These are phyloP conservation scores for Neonothopanus nambi DNA, from an alignment of 1,284 basidiomycete genomes.

Conservation along the genomic window DNA sequence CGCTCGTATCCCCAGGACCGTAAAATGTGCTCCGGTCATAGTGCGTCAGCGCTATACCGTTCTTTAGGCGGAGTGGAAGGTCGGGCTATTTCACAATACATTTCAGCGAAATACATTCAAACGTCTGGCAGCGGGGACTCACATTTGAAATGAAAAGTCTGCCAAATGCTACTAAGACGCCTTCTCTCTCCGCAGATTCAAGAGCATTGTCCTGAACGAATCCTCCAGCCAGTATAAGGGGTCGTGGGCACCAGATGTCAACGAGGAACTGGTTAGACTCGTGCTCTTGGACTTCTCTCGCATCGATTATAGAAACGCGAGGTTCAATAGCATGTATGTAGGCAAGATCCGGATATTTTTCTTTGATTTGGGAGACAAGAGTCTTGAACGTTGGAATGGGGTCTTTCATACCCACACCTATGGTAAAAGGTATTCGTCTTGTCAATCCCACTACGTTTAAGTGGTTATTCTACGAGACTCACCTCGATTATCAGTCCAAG, in stretches of 20 bases:
- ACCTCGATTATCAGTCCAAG: constrained; percentile 41
- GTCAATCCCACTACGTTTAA: neutral
- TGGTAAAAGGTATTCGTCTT: neutral
- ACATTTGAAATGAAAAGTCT: constrained; percentile 46
- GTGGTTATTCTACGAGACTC: neutral
- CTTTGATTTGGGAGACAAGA: constrained; percentile 34
- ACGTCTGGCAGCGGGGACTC: constrained; percentile 15
- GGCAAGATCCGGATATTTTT: constrained; percentile 40
- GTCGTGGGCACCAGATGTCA: constrained; percentile 26
- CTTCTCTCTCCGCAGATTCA: constrained; percentile 23
- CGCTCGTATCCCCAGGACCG: constrained; percentile 18
- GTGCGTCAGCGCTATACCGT: constrained; percentile 23
- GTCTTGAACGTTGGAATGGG: constrained; percentile 45
- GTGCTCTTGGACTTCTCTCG: neutral
- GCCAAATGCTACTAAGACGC: constrained; percentile 44
- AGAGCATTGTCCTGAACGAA: constrained; percentile 23
- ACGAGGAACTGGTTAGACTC: constrained; percentile 29
- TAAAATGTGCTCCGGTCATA: constrained; percentile 30
- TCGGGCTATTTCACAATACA: constrained; percentile 37
- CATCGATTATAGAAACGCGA: constrained; percentile 14
- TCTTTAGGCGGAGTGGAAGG: constrained; percentile 37
- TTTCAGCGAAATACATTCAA: neutral
- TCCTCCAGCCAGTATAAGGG: constrained; percentile 39
- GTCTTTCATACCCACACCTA: constrained; percentile 39
- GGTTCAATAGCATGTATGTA: constrained; percentile 55